Evolutionary conservation across 257 asterid genomes (phyloP), one percentile per base, ranked within the genome.

Genomic region (Solanum pinnatisectum): DNA sequence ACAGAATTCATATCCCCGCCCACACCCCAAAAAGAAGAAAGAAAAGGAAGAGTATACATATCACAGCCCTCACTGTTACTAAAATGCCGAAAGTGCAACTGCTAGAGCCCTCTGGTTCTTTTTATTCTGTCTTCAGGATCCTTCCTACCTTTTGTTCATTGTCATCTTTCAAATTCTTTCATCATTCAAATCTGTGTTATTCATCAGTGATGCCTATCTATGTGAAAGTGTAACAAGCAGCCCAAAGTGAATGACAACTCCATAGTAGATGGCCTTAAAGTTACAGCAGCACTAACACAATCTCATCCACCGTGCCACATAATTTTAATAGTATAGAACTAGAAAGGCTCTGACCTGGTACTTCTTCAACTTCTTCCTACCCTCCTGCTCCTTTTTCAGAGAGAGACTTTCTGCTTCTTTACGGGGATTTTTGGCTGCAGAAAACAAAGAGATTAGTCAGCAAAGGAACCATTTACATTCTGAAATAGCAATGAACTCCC

Each of bases 301-400:
- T 86, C 83, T 37, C 63, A 86, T 46, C 82, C 65, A 25, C 23
- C 40, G n/a, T 39, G 74, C 63, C 65, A 25, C 88, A 63, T 84
- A 86, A 86, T 72, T 20, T 86, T n/a, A 56, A 52, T 73, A 46
- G 74, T 46, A n/a, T 25, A 32, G 68, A 27, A 52, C 82, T 73
- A 30, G 74, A 83, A 84, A 78, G 86, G 77, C 52, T 83, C 93
- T 67, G 87, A 96, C 99, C 98, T 96, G 92, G 93, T 92, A 97
- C 93, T 89, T 95, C 82, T 90, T 92, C 90, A 87, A 90, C 91
- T 91, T 94, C 91, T 92, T 95, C 92, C 93, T 93, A 73, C 89
- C 91, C 88, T 92, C 95, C 59, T 91, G 98, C 78, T 90, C 96
- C 91, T 88, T 93, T 92, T 89, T 93, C 88, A 97, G 92, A 90